Conservation (phyloP, 768 basidiomycete species). For the Trametes cinnabarina region DNA sequence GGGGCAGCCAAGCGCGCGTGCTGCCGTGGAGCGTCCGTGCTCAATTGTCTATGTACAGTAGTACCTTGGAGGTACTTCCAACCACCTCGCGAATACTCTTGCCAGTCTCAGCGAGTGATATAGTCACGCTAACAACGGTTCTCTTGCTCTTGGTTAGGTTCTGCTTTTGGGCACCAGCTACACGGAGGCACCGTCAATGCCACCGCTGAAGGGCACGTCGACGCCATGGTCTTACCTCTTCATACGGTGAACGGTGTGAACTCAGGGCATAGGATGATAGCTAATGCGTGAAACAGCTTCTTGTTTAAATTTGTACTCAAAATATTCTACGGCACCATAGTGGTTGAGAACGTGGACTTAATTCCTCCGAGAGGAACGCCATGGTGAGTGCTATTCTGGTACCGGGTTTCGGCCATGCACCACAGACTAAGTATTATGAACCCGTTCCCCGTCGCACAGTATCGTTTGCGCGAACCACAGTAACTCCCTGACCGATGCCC, state of each 20-base stretch:
- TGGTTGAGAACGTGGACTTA: conserved; percentile 72
- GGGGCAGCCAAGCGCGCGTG: too few species aligned
- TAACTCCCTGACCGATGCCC: conserved; percentile 82
- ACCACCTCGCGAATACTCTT: too few species aligned
- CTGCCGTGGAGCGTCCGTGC: too few species aligned
- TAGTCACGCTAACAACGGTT: too few species aligned
- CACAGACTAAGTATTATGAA: not conserved
- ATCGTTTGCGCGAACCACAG: conserved; percentile 86
- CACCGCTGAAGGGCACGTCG: conserved; percentile 34
- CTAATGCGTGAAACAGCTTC: conserved; percentile 38
- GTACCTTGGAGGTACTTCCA: too few species aligned
- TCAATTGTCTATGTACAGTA: too few species aligned
- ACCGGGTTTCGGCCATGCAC: not conserved
- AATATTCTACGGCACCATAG: conserved; percentile 88
- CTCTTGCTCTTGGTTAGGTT: too few species aligned
- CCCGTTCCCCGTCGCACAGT: conserved; percentile 36
- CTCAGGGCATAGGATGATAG: not conserved
- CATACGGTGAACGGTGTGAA: conserved; percentile 48
- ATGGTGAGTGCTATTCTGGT: conserved; percentile 46
- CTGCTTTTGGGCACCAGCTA: not conserved
- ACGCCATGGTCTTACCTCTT: conserved; percentile 66
- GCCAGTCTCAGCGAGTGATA: too few species aligned
- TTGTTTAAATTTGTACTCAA: conserved; percentile 83
- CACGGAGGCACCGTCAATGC: not conserved
- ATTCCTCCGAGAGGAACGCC: conserved; percentile 73